Conservation (phyloP, 2,329 filamentous ascomycete species). For the Aspergillus carbonarius region DNA sequence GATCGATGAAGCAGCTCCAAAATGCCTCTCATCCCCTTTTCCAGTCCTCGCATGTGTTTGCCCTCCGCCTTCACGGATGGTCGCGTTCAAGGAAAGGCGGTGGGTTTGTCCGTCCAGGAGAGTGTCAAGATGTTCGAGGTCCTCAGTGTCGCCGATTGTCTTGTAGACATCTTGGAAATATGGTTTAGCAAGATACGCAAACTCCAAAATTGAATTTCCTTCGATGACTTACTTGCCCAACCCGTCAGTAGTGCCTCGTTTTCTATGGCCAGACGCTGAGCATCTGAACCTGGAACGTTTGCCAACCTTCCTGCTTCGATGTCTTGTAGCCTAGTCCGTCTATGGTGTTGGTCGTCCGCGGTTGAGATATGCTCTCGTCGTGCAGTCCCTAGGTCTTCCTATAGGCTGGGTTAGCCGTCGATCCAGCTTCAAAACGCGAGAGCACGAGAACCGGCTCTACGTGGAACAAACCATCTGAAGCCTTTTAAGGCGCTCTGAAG, state of each 20-base stretch:
- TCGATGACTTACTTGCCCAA: constrained; percentile 35
- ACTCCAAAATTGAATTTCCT: not conserved
- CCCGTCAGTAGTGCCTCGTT: constrained; percentile 27
- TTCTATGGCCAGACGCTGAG: constrained; percentile 24
- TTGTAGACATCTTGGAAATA: constrained; percentile 30
- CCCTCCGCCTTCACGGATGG: constrained; percentile 19
- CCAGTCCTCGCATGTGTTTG: constrained; percentile 11
- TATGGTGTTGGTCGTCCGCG: constrained; percentile 20
- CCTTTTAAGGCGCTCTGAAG: constrained; percentile 22
- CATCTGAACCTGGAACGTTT: constrained; percentile 31
- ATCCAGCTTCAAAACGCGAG: not conserved
- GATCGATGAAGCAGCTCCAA: not conserved
- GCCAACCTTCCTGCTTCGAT: constrained; percentile 31
- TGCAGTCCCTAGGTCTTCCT: constrained; percentile 41
- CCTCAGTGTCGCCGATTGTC: constrained; percentile 29
- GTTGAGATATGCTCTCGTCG: constrained; percentile 40
- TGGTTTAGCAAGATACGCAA: constrained; percentile 3
- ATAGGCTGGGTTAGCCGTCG: constrained; percentile 2
- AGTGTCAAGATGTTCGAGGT: constrained; percentile 31
- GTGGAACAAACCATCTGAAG: constrained; percentile 31
- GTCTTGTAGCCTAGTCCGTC: constrained; percentile 18
- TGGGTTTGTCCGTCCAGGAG: constrained; percentile 42
- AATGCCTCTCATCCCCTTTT: constrained; percentile 4
- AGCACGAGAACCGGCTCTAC: not conserved
- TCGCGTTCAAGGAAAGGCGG: constrained; percentile 29